These are phyloP conservation scores for Xylariomycetidae sp. DNA, from an alignment of 2,329 filamentous ascomycete species.

Conservation along the genomic window DNA sequence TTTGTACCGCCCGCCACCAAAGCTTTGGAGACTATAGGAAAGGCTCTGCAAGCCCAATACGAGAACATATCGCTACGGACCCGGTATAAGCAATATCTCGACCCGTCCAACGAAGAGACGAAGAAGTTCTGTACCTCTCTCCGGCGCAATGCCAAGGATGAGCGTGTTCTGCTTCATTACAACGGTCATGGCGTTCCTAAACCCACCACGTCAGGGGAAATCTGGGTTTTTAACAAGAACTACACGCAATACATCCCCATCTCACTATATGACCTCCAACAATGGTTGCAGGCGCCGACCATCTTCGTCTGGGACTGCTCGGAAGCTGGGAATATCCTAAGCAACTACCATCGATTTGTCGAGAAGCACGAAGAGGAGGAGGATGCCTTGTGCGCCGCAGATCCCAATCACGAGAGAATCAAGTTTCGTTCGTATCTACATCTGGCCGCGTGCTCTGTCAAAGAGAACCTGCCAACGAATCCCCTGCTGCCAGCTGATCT, in stretches of 20 bases:
- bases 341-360: conserved; percentile 89
- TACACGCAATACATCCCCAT: conserved; percentile 99
- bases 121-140: conserved; percentile 93
- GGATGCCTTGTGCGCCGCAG: conserved; percentile 64
- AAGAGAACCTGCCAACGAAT: conserved; percentile 91
- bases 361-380: conserved; percentile 94
- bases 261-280: conserved; percentile 88
- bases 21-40: conserved; percentile 89
- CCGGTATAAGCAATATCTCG: conserved; percentile 94
- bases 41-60: conserved; percentile 92
- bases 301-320: conserved; percentile 98
- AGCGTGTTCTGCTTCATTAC: conserved; percentile 95
- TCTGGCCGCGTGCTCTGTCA: conserved; percentile 81
- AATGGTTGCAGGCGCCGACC: conserved; percentile 91
- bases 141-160: conserved; percentile 87
- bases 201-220: conserved; percentile 90
- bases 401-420: conserved; percentile 79
- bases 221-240: conserved; percentile 99
- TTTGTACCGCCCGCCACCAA: conserved; percentile 74
- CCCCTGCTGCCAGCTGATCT: conserved; percentile 88
- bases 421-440: conserved; percentile 70
- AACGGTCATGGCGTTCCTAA: conserved; percentile 97
- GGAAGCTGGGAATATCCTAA: conserved; percentile 90
- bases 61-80: conserved; percentile 91
- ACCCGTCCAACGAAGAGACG: conserved; percentile 94